Conservation (phyloP, 78 protist species). For the Tieghemostelium lacteum region DNA sequence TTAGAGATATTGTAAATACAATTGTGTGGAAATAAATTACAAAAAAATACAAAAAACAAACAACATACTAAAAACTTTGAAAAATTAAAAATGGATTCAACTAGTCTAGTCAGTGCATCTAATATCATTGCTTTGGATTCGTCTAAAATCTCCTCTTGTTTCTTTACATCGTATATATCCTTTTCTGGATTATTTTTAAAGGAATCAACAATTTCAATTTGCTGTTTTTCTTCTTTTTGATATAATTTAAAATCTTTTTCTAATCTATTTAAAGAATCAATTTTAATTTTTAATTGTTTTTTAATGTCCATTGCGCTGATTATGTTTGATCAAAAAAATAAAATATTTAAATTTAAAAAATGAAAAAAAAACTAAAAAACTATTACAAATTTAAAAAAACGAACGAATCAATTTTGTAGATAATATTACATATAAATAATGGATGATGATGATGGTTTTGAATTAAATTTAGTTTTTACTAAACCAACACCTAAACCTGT, state of each 20-base stretch:
- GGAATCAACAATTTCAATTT: slow-evolving; percentile 3
- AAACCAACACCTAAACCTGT: slow-evolving; percentile 12
- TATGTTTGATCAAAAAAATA: too few species aligned
- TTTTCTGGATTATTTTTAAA: slow-evolving; percentile 35
- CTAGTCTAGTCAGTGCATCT: slow-evolving; percentile 23
- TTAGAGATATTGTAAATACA: neutral
- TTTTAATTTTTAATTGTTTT: slow-evolving; percentile 32
- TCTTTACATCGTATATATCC: slow-evolving; percentile 67
- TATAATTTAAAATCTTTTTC: slow-evolving; percentile 50
- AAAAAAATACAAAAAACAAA: neutral
- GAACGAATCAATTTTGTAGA: neutral
- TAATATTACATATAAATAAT: too few species aligned
- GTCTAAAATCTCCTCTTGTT: slow-evolving; percentile 69
- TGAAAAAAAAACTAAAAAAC: too few species aligned
- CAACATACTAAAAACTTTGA: slow-evolving; percentile 44
- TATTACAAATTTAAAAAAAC: too few species aligned
- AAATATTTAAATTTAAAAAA: too few species aligned
- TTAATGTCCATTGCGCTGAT: slow-evolving; percentile 10
- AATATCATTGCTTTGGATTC: slow-evolving; percentile 60
- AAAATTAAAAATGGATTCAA: neutral
- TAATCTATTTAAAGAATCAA: slow-evolving; percentile 42
- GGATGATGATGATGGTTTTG: slow-evolving; percentile 56
- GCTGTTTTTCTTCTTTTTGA: slow-evolving; percentile 34
- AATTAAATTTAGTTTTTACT: slow-evolving; percentile 38
- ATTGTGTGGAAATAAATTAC: neutral